A percentile compares a stretch with the other conserved stretches of the same genome.
phyloP scores from a whole-genome alignment of 164 flowering plant genomes.

The grape (Vitis vinifera) region ASM3070453v1 NC_081811.1:27131001-27131500 shows the following conservation, averaged over 20 bases:
- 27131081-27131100: slow-evolving; percentile 7
- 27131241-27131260: slow-evolving; percentile 18
- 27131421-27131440: slow-evolving; percentile 47
- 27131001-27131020: slow-evolving; percentile 8
- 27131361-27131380: slow-evolving; percentile 26
- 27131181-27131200: slow-evolving; percentile 48
- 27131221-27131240: slow-evolving; percentile 26
- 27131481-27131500: slow-evolving; percentile 52
- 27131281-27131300: slow-evolving; percentile 43
- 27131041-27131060: slow-evolving; percentile 4
- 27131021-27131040: background rate
- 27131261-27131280: slow-evolving; percentile 31
- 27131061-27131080: slow-evolving; percentile 8
- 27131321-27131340: slow-evolving; percentile 25
- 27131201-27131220: slow-evolving; percentile 26
- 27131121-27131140: slow-evolving; percentile 26
- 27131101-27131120: slow-evolving; percentile 17
- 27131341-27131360: slow-evolving; percentile 33
- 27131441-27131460: slow-evolving; percentile 49
- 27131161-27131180: slow-evolving; percentile 72
- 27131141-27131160: slow-evolving; percentile 46
- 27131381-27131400: slow-evolving; percentile 24
- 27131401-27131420: slow-evolving; percentile 36
- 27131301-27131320: slow-evolving; percentile 46
- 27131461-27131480: slow-evolving; percentile 51